Base-by-base conservation (phyloP, 306 rosid species). In the Dryas octopetala region DNA sequence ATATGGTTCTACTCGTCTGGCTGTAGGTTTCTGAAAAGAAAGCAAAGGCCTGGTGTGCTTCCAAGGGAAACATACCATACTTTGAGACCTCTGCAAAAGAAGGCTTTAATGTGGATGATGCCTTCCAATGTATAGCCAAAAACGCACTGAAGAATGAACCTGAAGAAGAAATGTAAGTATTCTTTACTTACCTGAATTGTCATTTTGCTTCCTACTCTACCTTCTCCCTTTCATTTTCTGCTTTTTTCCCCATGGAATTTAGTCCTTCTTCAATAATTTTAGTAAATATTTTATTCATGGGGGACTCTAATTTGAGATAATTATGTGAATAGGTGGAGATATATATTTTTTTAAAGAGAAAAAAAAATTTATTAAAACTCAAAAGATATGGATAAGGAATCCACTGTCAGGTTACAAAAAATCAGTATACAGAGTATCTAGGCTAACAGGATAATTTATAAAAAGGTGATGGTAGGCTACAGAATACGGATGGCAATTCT, bases 41-140 rank as follows among this genome's bases (percentile, higher is more conserved):
- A 89, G 99, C 96, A 45, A 95, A 89, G 87, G 97, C 99, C 61
- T 95, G 99, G 99, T 95, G 99, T 88, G 99, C 99, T 85, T 90
- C 99, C 63, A 95, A 95, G 88, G 99, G 99, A 81, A 92, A 95
- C 84, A 92, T 96, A 47, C 99, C 99, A 7, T 92, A 92, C 86
- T 92, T 96, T 57, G 99, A 96, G 88, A 92, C 99, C 46, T 95
- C 99, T 74, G 99, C 99, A 41, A 95, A 95, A 83, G 99, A 95
- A 86, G 99, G 99, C 76, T 92, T 95, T 66, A 95, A 95, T 67
- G 99, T 95, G 66, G 97, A 95, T 71, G 97, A 89, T 83, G 99
- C 99, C 75, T 96, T 96, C 79, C 89, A 92, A 87, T 92, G 99
- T 84, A 92, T 92, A 86, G 98, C 98, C 61, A 96, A 91, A 85